Percentiles rank a stretch among this genome's conserved stretches.
Evolutionary conservation across 352 stramenopile genomes (phyloP).

Genomic region (Elongisporangium prolatum): DNA sequence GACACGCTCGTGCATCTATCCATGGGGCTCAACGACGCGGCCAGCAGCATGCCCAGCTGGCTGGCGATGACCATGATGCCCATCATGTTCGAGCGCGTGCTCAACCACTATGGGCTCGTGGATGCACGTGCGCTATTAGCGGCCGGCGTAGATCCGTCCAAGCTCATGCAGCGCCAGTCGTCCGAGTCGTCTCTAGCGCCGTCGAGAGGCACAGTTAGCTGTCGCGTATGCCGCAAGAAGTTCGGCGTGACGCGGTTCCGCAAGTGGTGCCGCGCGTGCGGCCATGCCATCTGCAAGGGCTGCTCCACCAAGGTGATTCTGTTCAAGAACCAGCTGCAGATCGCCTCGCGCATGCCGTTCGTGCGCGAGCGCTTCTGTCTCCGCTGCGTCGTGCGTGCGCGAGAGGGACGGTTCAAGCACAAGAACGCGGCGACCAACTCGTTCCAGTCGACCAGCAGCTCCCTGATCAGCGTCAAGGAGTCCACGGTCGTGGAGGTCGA

Average conservation of each 20-base stretch:
- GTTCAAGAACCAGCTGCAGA: constrained; percentile 9
- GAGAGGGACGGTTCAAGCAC: not conserved
- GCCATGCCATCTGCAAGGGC: constrained; percentile 12
- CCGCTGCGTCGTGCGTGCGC: constrained; percentile 14
- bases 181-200: not conserved
- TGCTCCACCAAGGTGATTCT: constrained; percentile 14
- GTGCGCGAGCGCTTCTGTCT: constrained; percentile 12
- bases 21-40: no score
- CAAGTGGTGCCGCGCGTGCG: constrained; percentile 9
- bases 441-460: no score
- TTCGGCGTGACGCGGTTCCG: constrained; percentile 17
- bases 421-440: no score
- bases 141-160: no score
- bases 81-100: constrained; percentile 21
- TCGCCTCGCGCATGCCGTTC: constrained; percentile 1
- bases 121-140: constrained; percentile 19
- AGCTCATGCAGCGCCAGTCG: constrained; percentile 6
- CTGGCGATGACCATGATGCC: constrained; percentile 20
- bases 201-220: no score
- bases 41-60: constrained; percentile 6
- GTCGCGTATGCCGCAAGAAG: constrained; percentile 9
- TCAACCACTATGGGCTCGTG: constrained; percentile 18
- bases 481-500: no score
- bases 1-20: constrained; percentile 3
- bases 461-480: no score